A percentile compares a stretch with the other conserved stretches of the same genome.
These are phyloP conservation scores for Symbiodinium pilosum DNA, from an alignment of 73 alveolate species.

Conservation along the genomic window DNA sequence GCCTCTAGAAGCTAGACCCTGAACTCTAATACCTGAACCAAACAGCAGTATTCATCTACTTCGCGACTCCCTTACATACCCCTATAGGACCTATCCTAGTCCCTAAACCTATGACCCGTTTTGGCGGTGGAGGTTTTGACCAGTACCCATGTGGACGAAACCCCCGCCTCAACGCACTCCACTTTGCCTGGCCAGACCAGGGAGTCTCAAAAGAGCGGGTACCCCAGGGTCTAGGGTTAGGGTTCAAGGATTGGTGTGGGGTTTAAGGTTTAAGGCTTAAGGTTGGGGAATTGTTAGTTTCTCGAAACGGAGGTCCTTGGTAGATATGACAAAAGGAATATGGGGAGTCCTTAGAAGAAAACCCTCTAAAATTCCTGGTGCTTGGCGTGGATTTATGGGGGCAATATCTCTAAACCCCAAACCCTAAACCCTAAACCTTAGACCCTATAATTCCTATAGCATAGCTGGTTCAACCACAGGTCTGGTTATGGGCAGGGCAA, in stretches of 20 bases:
- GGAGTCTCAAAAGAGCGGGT: too few relatives aligned
- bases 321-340: too few relatives aligned
- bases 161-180: neutral
- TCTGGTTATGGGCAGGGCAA: too few relatives aligned
- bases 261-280: neutral
- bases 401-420: neutral
- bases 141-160: neutral
- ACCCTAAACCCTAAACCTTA: neutral
- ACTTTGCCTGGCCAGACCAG: neutral
- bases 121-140: too few relatives aligned
- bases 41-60: neutral
- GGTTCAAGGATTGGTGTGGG: neutral
- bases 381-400: too few relatives aligned
- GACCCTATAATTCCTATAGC: neutral
- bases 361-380: too few relatives aligned
- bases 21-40: neutral
- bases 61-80: neutral
- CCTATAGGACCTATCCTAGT: neutral
- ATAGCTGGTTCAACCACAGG: neutral
- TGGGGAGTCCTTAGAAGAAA: too few relatives aligned
- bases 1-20: neutral
- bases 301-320: too few relatives aligned
- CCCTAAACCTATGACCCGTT: too few relatives aligned
- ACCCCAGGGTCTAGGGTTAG: neutral
- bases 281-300: neutral